These are phyloP conservation scores for Hyphodiscus hymeniophilus DNA, from an alignment of 495 filamentous ascomycete genomes.

Conservation along the genomic window DNA sequence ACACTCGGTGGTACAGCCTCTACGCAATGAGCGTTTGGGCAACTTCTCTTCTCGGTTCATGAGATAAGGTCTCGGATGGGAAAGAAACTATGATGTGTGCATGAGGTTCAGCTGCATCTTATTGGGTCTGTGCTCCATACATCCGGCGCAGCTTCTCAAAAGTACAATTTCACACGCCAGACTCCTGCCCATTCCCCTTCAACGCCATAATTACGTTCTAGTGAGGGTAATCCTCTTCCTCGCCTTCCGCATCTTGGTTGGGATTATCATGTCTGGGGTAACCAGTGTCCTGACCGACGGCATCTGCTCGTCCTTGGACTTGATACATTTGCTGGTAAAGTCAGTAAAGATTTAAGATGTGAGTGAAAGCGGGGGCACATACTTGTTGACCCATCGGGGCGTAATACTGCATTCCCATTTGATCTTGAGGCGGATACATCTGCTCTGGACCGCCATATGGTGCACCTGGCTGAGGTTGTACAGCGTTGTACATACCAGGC, in stretches of 20 bases:
- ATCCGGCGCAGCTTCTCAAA: background rate
- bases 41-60: conserved; percentile 66
- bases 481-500: conserved; percentile 76
- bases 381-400: too few relatives aligned
- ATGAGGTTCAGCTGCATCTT: conserved; percentile 2
- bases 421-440: conserved; percentile 77
- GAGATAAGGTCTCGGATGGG: conserved; percentile 28
- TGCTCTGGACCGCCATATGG: conserved; percentile 67
- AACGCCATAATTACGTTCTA: conserved; percentile 18
- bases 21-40: conserved; percentile 51
- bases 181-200: conserved; percentile 2
- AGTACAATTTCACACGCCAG: background rate
- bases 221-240: conserved; percentile 47
- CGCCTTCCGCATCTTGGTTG: conserved; percentile 51
- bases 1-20: conserved; percentile 49
- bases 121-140: conserved; percentile 2
- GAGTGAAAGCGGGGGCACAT: conserved; percentile 80
- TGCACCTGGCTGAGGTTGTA: conserved; percentile 60
- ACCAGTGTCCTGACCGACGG: conserved; percentile 31
- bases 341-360: background rate
- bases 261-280: conserved; percentile 36
- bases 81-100: background rate
- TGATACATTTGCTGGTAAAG: conserved; percentile 45
- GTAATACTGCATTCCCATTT: too few relatives aligned
- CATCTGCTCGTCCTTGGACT: conserved; percentile 38